Evolutionary conservation across 23 red algal species (phyloP).

Genomic region (Cyanidioschyzon merolae): DNA sequence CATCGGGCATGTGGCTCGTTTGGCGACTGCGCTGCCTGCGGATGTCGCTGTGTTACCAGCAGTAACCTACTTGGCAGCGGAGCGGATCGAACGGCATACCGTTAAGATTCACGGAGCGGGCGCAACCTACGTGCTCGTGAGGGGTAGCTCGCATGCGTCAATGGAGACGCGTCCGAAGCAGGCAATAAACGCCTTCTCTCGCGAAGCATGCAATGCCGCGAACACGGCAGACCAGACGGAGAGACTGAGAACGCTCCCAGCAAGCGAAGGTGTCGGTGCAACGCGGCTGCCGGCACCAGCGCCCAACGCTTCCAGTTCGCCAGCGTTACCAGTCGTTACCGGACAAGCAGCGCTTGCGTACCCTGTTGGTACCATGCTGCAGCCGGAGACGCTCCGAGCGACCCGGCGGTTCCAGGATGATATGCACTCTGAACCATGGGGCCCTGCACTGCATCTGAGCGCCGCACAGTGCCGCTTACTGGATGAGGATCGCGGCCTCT

Average conservation of each 20-base stretch:
- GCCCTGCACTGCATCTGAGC: neutral
- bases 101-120: neutral
- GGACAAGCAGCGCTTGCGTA: neutral
- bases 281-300: neutral
- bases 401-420: neutral
- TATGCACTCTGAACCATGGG: neutral
- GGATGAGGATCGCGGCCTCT: conserved; percentile 1
- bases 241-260: too few species aligned
- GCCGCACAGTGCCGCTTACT: neutral
- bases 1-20: neutral
- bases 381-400: neutral
- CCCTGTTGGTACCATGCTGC: neutral
- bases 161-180: neutral
- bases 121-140: neutral
- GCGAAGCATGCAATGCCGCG: neutral
- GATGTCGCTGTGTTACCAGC: neutral
- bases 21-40: neutral
- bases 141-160: neutral
- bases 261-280: neutral
- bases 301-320: neutral
- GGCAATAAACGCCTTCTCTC: neutral
- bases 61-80: conserved; percentile 2
- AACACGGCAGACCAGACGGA: neutral
- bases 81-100: neutral
- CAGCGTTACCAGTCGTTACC: neutral